A percentile compares a stretch with the other conserved stretches of the same genome.
Conservation (phyloP, 169 alveolate species). For the Theileria parva region DNA sequence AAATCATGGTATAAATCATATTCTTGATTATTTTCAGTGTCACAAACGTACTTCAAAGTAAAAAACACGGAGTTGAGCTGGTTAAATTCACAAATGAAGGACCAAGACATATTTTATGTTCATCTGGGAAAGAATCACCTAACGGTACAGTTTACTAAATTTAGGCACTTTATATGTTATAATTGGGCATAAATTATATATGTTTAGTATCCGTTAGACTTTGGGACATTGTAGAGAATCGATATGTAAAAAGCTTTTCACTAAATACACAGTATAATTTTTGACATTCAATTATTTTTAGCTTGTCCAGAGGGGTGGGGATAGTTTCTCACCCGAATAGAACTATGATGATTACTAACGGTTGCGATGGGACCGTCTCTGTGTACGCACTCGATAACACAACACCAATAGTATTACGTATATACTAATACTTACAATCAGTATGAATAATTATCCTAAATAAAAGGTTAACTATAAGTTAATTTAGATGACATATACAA, state of each 20-base stretch:
- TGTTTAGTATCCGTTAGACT: slow-evolving; percentile 45
- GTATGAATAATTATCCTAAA: neutral
- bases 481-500: slow-evolving; percentile 23
- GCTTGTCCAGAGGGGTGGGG: slow-evolving; percentile 44
- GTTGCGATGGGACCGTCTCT: slow-evolving; percentile 19
- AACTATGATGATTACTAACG: slow-evolving; percentile 52
- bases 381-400: slow-evolving; percentile 41
- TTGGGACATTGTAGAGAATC: slow-evolving; percentile 67
- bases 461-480: neutral
- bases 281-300: neutral
- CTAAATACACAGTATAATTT: slow-evolving; percentile 43
- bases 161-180: neutral
- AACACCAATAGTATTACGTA: slow-evolving; percentile 47
- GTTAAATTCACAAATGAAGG: slow-evolving; percentile 57
- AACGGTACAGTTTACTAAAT: slow-evolving; percentile 20
- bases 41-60: slow-evolving; percentile 61
- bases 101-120: slow-evolving; percentile 55
- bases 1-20: slow-evolving; percentile 40
- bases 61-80: slow-evolving; percentile 64
- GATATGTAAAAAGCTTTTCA: slow-evolving; percentile 52
- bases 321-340: slow-evolving; percentile 61
- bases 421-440: neutral
- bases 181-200: neutral
- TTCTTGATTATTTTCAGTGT: slow-evolving; percentile 12
- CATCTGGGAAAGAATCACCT: slow-evolving; percentile 41